Evolutionary conservation across 2,329 filamentous ascomycete species (phyloP), one percentile per base, ranked within the genome.

Genomic region (Fusarium protoensiforme): DNA sequence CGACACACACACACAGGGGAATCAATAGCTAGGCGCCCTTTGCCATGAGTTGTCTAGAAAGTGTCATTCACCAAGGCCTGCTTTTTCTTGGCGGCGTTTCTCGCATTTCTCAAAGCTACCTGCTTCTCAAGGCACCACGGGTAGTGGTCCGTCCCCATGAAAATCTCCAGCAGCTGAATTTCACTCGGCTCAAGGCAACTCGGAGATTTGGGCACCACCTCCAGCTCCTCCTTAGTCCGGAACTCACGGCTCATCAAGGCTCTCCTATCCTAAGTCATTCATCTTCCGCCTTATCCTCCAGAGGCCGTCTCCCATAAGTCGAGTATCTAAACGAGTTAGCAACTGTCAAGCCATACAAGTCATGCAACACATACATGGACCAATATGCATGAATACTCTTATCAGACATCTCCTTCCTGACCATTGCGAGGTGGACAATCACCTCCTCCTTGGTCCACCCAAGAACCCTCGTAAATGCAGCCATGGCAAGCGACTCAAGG

Each of bases 361-460:
- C 7, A 8, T 13, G 3, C 2, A 14, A 1, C 10, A 22, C 3
- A 38, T 64, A 76, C 67, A 77, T 35, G 0, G 70, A 64, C 71
- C 71, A 77, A n/a, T 75, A 75, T 18, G 74, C 70, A 53, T 76
- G 74, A 3, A 76, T 72, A 0, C 35, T 16, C 22, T 56, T 75
- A 11, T 67, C 65, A 13, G 60, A 65, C 6, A 76, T 13, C 1
- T 76, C 74, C 38, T 64, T 71, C 18, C 63, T 68, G 4, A 76
- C 74, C 8, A 54, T 54, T 0, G 60, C 64, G 1, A 76, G 20
- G n/a, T 76, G 69, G 2, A 41, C 22, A 6, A 48, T 33, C 2
- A 72, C 67, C 22, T 68, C 22, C 1, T 71, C 68, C n/a, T 68
- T 56, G 0, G 43, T 46, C 74, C 74, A 76, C 0, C 64, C 64